These are phyloP conservation scores for Solanum medicagineum DNA, from an alignment of 257 asterid species.

Conservation along the genomic window DNA sequence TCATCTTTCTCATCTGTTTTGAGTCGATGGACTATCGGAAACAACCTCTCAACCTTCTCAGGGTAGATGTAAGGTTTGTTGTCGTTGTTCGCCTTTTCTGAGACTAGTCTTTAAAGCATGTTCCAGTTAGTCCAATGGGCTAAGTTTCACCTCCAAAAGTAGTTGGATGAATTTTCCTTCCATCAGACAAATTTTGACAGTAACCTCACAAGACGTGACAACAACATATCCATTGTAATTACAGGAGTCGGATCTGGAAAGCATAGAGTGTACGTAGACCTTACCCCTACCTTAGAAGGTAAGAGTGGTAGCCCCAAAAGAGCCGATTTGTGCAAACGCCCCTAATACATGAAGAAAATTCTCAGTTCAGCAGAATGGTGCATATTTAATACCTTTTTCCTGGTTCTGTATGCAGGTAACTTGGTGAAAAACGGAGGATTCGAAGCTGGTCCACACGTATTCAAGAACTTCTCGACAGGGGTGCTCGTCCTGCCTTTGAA, in stretches of 20 bases:
- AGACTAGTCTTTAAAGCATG: background rate
- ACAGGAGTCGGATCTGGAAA: background rate
- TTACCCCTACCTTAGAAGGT: background rate
- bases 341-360: background rate
- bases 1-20: background rate
- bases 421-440: slow-evolving; percentile 67
- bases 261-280: background rate
- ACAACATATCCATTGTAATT: background rate
- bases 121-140: background rate
- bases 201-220: background rate
- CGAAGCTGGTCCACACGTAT: slow-evolving; percentile 57
- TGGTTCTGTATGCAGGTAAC: slow-evolving; percentile 27
- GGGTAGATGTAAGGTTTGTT: background rate
- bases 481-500: slow-evolving; percentile 49
- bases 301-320: background rate
- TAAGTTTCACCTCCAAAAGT: background rate
- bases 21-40: background rate
- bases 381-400: background rate
- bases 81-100: background rate
- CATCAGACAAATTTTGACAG: background rate
- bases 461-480: slow-evolving; percentile 78
- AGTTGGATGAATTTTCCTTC: background rate
- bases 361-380: background rate
- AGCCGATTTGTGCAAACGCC: background rate
- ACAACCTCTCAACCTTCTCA: background rate